Conservation (phyloP, 208 protist species). For the Phytomonas sp. region DNA sequence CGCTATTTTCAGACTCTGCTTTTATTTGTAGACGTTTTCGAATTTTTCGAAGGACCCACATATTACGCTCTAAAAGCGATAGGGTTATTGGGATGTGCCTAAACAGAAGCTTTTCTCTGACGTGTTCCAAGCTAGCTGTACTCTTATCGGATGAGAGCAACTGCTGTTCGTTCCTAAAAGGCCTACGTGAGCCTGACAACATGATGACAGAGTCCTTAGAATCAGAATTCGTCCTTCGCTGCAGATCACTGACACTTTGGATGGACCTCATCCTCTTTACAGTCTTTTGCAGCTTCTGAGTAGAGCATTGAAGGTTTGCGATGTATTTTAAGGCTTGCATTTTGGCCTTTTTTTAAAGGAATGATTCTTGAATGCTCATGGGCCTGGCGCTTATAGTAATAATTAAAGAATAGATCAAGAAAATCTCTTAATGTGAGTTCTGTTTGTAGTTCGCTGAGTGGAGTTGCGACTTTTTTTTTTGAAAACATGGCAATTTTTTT, state of each 20-base stretch:
- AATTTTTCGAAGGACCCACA: slow-evolving; percentile 11
- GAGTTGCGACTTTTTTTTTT: not conserved
- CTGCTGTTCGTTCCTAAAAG: not conserved
- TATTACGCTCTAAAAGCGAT: slow-evolving; percentile 64
- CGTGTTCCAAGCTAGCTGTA: not conserved
- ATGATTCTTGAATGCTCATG: not conserved
- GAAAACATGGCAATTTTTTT: not conserved
- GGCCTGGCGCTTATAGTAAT: not conserved
- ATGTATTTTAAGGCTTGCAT: slow-evolving; percentile 2
- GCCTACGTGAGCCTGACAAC: not conserved
- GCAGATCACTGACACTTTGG: not conserved
- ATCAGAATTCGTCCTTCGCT: not conserved
- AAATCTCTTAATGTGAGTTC: not conserved
- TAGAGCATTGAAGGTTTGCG: not conserved
- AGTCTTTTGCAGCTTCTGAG: not conserved
- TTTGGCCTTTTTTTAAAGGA: not conserved
- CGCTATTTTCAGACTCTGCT: slow-evolving; percentile 6
- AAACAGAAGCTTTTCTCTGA: slow-evolving; percentile 46
- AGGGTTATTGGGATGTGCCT: slow-evolving; percentile 53
- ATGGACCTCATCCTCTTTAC: not conserved
- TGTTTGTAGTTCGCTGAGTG: not conserved
- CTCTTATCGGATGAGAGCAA: not conserved
- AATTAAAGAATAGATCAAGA: not conserved
- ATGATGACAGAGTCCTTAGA: not conserved
- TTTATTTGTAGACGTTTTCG: slow-evolving; percentile 13